Evolutionary conservation across 1,139 yeast species (phyloP), one percentile per base, ranked within the genome.

Genomic region (Saccharomyces hybrid): DNA sequence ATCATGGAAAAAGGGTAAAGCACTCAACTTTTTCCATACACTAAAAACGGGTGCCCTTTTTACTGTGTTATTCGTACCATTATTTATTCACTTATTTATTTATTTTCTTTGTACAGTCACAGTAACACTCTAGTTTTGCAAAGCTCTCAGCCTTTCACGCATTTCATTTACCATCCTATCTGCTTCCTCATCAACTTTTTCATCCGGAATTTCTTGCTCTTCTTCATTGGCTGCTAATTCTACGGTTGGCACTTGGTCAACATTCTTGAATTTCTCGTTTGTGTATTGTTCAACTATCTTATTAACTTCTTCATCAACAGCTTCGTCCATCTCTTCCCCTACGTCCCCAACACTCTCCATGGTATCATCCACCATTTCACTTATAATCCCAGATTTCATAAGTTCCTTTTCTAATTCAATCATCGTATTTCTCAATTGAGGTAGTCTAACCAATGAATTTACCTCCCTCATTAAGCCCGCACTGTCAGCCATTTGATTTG

Each of bases 281-380:
- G 81, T 73, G 65, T 80, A 74, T 57, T 78, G 79, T 31, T 77
- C 73, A 48, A 86, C 73, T 49, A 86, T 79, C 58, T 76, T 74
- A 54, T 81, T 79, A 16, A 84, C 79, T 66, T 88, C 95, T 46
- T 83, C 88, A 60, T 85, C 89, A 2, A 86, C 84, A 60, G 80
- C 86, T 54, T 78, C 82, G 27, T 80, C 84, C 57, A 82, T 86
- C 51, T 80, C 82, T 53, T 85, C 84, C 58, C 85, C 88, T 47
- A 78, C 86, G 54, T 84, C 89, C 52, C 78, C 82, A 46, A 84
- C 76, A 54, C 79, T 73, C 58, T 91, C 98, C 56, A 93, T 76
- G 64, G 89, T 83, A 67, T 95, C 99, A 55, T 88, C 90, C 70
- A 91, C 84, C 98, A 95, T 93, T 68, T 95, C 99, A 62, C 88